Conservation (phyloP, 1,139 yeast genomes). For the Geotrichum histeridarum region DNA sequence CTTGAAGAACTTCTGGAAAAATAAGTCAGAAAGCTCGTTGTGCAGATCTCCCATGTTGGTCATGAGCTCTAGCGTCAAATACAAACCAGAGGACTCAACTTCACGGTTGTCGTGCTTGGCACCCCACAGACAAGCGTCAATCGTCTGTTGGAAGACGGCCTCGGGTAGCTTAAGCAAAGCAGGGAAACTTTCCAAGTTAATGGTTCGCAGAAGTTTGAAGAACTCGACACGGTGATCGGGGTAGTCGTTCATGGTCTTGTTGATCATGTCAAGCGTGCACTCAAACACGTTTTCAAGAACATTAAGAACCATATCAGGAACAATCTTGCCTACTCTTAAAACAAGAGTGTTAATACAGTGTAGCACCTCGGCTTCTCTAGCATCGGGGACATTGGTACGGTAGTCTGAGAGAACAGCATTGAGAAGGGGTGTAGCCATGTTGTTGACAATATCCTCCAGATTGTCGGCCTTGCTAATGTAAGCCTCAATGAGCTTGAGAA, state of each 20-base stretch:
- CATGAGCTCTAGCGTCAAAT: slow-evolving; percentile 73
- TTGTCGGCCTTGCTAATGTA: slow-evolving; percentile 85
- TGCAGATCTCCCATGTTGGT: slow-evolving; percentile 77
- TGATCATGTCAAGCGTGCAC: slow-evolving; percentile 91
- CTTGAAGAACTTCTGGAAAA: slow-evolving; percentile 83
- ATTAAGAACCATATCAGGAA: slow-evolving; percentile 86
- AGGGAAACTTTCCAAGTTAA: slow-evolving; percentile 76
- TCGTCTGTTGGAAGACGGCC: slow-evolving; percentile 82
- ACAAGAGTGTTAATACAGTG: slow-evolving; percentile 92
- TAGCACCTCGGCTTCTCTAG: slow-evolving; percentile 95
- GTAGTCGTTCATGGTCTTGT: slow-evolving; percentile 89
- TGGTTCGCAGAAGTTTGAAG: slow-evolving; percentile 80
- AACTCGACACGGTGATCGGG: slow-evolving; percentile 98
- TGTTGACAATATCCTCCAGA: slow-evolving; percentile 76
- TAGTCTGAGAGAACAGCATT: slow-evolving; percentile 87
- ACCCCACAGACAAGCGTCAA: slow-evolving; percentile 96
- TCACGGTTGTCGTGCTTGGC: slow-evolving; percentile 95
- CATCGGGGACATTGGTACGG: slow-evolving; percentile 83
- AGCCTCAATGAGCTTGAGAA: slow-evolving; percentile 80
- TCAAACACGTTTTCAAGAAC: slow-evolving; percentile 89
- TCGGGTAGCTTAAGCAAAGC: slow-evolving; percentile 90
- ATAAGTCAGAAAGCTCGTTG: slow-evolving; percentile 73
- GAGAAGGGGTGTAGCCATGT: slow-evolving; percentile 76
- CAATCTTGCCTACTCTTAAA: slow-evolving; percentile 76
- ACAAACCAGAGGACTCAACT: slow-evolving; percentile 85